Base-by-base conservation (phyloP, 768 basidiomycete genomes). In the Naganishia friedmannii region DNA sequence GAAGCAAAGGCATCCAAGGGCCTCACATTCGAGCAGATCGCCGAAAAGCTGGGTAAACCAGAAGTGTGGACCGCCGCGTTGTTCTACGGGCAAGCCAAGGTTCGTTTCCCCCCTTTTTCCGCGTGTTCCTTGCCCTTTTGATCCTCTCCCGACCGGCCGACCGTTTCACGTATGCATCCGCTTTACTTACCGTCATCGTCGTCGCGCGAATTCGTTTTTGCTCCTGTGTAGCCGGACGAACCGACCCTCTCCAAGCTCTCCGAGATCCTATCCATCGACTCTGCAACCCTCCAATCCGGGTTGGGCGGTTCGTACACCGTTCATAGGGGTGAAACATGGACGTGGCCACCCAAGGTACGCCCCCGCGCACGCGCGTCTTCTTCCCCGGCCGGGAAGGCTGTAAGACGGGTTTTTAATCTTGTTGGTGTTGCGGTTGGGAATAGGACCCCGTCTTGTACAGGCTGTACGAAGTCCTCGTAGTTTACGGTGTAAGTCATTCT, bases 61-160 rank as follows among this genome's bases (percentile, higher is more conserved):
- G 78, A 79, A 73, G 78, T 79, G 31, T 79, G 77, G 77, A 77
- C 77, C 19, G 75, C 78, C 8, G 77, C 78, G n/a, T 56, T 79
- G 12, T 79, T 79, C 68, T 77, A 77, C 65, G 78, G 78, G 29
- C 76, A 77, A 39, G 77, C 77, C 29, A 68, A 72, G 66, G 70
- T 71, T 26, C 29, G 53, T 28, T 8, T 15, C 19, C 32, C n/a
- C 48, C 10, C 46, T n/a, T 26, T 21, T 23, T 31, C 3, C 2
- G 29, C n/a, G 5, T 57, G 19, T 53, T 31, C 21, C 32, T 51
- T 23, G 21, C 23, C n/a, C 7, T 28, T 23, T n/a, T n/a, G n/a
- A n/a, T n/a, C n/a, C n/a, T n/a, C n/a, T n/a, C n/a, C n/a, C n/a
- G n/a, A n/a, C n/a, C n/a, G n/a, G n/a, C n/a, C n/a, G n/a, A n/a